Percentiles rank a stretch among this genome's conserved stretches.
Evolutionary conservation across 2,329 filamentous ascomycete species (phyloP).

Genomic region (Nannizziopsis arthrosporioides): DNA sequence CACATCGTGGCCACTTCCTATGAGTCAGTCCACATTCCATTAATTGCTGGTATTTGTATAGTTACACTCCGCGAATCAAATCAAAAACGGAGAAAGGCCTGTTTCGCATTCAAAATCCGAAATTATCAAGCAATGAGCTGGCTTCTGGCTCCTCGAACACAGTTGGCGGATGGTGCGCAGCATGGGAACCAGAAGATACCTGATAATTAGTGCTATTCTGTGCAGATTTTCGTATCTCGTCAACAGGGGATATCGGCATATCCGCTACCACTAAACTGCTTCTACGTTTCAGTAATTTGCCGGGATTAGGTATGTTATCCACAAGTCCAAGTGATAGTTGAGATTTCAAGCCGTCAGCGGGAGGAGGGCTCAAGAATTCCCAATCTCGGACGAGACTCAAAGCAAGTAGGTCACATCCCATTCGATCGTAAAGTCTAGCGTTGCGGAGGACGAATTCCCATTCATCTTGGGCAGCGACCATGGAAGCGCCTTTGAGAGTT

Average conservation of each 20-base stretch:
- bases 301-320: slow-evolving; percentile 43
- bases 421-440: slow-evolving; percentile 70
- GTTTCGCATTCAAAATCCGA: slow-evolving; percentile 59
- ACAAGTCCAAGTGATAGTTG: slow-evolving; percentile 18
- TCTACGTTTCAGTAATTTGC: slow-evolving; percentile 56
- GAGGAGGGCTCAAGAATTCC: slow-evolving; percentile 34
- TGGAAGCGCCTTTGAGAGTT: slow-evolving; percentile 72
- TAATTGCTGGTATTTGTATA: too few species aligned
- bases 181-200: neutral
- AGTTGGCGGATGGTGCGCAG: slow-evolving; percentile 42
- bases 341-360: slow-evolving; percentile 17
- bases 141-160: slow-evolving; percentile 89
- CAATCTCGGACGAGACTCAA: slow-evolving; percentile 56
- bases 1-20: too few species aligned
- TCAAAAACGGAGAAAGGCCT: neutral
- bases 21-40: too few species aligned
- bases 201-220: slow-evolving; percentile 11
- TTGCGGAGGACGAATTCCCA: slow-evolving; percentile 86
- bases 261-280: slow-evolving; percentile 75
- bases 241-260: slow-evolving; percentile 32
- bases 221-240: slow-evolving; percentile 28
- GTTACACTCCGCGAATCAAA: neutral
- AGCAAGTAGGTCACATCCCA: slow-evolving; percentile 86
- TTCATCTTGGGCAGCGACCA: slow-evolving; percentile 65
- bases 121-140: slow-evolving; percentile 77